phyloP scores from a whole-genome alignment of 495 filamentous ascomycete genomes.

The Rhypophila decipiens region DNA sequence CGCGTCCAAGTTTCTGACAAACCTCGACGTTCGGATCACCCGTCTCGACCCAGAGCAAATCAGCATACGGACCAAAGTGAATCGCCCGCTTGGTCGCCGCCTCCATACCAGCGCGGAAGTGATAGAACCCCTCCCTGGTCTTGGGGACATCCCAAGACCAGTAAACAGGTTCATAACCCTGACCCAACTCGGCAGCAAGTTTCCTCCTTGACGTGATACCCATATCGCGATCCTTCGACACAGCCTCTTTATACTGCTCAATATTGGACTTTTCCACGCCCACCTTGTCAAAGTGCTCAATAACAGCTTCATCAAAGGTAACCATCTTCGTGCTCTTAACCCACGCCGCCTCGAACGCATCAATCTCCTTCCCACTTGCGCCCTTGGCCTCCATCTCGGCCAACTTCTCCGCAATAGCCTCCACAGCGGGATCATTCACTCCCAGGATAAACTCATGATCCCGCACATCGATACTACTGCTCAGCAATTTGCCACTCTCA shows the following conservation, averaged over 20 bases:
- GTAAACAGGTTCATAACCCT: slow-evolving; percentile 44
- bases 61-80: slow-evolving; percentile 85
- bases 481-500: slow-evolving; percentile 85
- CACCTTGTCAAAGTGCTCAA: slow-evolving; percentile 61
- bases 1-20: slow-evolving; percentile 62
- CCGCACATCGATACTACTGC: slow-evolving; percentile 81
- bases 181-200: slow-evolving; percentile 58
- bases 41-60: slow-evolving; percentile 96
- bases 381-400: slow-evolving; percentile 81
- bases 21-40: slow-evolving; percentile 78
- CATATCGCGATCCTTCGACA: slow-evolving; percentile 59
- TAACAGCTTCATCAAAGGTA: slow-evolving; percentile 86
- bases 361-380: slow-evolving; percentile 70
- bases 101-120: slow-evolving; percentile 80
- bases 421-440: slow-evolving; percentile 59
- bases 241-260: slow-evolving; percentile 54
- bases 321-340: slow-evolving; percentile 79
- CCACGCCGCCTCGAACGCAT: slow-evolving; percentile 81
- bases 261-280: slow-evolving; percentile 56
- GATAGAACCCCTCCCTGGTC: slow-evolving; percentile 93
- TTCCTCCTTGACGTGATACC: slow-evolving; percentile 69
- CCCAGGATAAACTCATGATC: slow-evolving; percentile 97
- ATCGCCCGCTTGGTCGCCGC: slow-evolving; percentile 91
- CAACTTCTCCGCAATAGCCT: slow-evolving; percentile 81
- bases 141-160: slow-evolving; percentile 92